These are phyloP conservation scores for Penicillium maclennaniae DNA, from an alignment of 495 filamentous ascomycete species.

Conservation along the genomic window DNA sequence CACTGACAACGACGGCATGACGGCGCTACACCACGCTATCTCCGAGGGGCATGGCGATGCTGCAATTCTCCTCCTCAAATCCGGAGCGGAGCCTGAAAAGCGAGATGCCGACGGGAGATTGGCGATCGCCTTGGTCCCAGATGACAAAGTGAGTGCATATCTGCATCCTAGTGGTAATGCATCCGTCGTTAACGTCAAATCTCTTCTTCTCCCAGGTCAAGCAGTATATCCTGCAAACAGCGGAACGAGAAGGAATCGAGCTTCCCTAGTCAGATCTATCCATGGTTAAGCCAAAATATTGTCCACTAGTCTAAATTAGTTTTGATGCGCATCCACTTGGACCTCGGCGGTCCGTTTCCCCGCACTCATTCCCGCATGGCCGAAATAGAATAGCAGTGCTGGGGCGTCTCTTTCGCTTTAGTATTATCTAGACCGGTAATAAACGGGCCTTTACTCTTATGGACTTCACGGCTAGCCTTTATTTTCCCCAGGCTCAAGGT, in stretches of 20 bases:
- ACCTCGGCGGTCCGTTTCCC: slow-evolving; percentile 7
- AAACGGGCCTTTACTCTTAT: too few species aligned
- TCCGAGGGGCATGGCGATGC: slow-evolving; percentile 92
- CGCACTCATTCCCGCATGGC: slow-evolving; percentile 4
- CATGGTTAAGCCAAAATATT: background rate
- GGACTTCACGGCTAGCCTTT: background rate
- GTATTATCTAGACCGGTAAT: background rate
- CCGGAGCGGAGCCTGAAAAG: slow-evolving; percentile 79
- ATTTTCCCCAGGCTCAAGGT: background rate
- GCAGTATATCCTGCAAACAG: slow-evolving; percentile 73
- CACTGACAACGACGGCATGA: slow-evolving; percentile 78
- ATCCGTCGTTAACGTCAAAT: background rate
- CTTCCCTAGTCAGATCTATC: slow-evolving; percentile 22
- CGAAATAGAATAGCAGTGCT: background rate
- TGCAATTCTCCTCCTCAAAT: slow-evolving; percentile 74
- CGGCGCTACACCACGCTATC: slow-evolving; percentile 88
- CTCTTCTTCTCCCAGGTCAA: slow-evolving; percentile 47
- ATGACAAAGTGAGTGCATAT: slow-evolving; percentile 56
- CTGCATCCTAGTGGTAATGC: background rate
- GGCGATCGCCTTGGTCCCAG: slow-evolving; percentile 80
- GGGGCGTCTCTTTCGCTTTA: background rate
- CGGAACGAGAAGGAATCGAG: slow-evolving; percentile 84
- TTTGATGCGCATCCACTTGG: background rate
- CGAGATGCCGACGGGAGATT: slow-evolving; percentile 67
- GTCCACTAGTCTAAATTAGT: background rate